Evolutionary conservation across 164 flowering plant species (phyloP), one percentile per base, ranked within the genome.

Genomic region (Chimonanthus salicifolius): DNA sequence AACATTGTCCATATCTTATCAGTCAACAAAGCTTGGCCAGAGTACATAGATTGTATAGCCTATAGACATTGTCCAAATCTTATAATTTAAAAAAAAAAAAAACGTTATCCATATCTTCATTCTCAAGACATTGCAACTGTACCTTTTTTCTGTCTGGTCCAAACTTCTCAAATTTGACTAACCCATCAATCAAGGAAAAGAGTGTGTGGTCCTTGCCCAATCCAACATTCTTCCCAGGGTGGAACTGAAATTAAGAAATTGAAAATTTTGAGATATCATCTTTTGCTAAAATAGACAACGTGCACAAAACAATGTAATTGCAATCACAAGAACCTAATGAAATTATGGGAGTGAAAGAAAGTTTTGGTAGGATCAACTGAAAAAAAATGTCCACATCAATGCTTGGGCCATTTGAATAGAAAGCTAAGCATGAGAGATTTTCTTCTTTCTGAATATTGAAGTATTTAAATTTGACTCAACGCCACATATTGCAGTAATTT

Each of bases 91-190:
- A n/a, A 20, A 20, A 20, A 33, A 33, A 33, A 33, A 33, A 33
- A 33, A 16, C 1, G 15, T 54, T 54, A 11, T 54, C 60, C 60
- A 13, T 16, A 10, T 54, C 60, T 16, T 54, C 10, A 54, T 54
- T 13, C 60, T 54, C 7, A 16, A 33, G 15, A 54, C 13, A 10
- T 13, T 13, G 13, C 20, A 54, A 77, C 49, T 21, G 16, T 15
- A 90, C 98, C 98, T 92, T 85, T 83, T 93, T 93, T 88, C 79
- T 92, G 84, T 95, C 98, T 72, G 92, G 96, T 16, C 98, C 97
- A 79, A 68, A 88, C 82, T 91, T 92, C 84, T 93, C 99, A 76
- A 95, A 95, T 72, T 90, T 95, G 47, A 92, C 98, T 18, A 95
- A 68, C 62, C 98, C 98, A 77, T 93, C 97, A 66, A 95, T 93